Percentiles rank a stretch among this genome's conserved stretches.
Evolutionary conservation across 345 rosid species (phyloP).

Genomic region (Sisymbrium irio): DNA sequence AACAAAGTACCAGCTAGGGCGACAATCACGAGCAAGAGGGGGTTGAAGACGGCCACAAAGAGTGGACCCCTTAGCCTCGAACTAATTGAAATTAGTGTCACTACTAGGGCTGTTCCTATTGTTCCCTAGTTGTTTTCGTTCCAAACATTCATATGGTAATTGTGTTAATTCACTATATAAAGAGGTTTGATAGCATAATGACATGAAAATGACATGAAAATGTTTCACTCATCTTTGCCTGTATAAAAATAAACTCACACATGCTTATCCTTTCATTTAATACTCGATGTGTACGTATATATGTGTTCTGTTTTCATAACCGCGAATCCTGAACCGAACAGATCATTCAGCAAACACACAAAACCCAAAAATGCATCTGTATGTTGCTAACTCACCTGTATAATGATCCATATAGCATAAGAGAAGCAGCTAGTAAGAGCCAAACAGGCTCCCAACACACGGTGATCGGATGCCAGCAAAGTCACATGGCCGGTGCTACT

Average conservation of each 20-base stretch:
- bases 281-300: neutral
- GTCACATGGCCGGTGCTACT: neutral
- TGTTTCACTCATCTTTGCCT: constrained; percentile 47
- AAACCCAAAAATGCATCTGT: neutral
- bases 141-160: neutral
- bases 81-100: constrained; percentile 30
- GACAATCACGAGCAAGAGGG: constrained; percentile 38
- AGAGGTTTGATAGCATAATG: neutral
- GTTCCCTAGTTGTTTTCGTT: constrained; percentile 35
- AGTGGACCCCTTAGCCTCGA: constrained; percentile 41
- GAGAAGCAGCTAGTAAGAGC: constrained; percentile 34
- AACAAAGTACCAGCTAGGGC: constrained; percentile 32
- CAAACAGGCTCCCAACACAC: constrained; percentile 32
- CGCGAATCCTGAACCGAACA: neutral
- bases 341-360: neutral
- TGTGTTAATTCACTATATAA: neutral
- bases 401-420: constrained; percentile 40
- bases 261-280: neutral
- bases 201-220: constrained; percentile 49
- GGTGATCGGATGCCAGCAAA: neutral
- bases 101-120: constrained; percentile 34
- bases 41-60: constrained; percentile 41
- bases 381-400: constrained; percentile 37
- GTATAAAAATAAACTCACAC: neutral
- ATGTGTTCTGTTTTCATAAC: neutral